Evolutionary conservation across 2,329 filamentous ascomycete genomes (phyloP), one percentile per base, ranked within the genome.

Genomic region (Byssochlamys sp.): DNA sequence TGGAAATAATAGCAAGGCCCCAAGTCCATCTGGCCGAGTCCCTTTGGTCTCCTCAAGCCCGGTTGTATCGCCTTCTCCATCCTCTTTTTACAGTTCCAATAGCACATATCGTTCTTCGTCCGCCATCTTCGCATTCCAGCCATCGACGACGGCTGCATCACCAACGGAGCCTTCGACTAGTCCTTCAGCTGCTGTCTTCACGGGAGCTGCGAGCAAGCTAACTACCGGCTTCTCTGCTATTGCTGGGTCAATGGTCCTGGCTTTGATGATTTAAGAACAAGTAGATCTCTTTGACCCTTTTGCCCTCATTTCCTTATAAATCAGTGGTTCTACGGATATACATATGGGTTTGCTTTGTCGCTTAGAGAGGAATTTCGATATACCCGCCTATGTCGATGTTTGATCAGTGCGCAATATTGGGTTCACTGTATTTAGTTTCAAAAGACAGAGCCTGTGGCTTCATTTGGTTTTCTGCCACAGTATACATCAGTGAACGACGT

Each of bases 161-260:
- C 49, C 52, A 26, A 14, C 9, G 11, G 10, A 25, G 25, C 6
- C 25, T 29, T 28, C 27, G 11, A 3, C 14, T 26, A 31, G 19
- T 27, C 14, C 52, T 29, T 28, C 52, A 7, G 52, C 29, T 11
- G 27, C 52, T 14, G 26, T 51, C 14, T 60, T 57, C 33, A 60
- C 59, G 5, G 52, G 52, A 45, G 57, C 57, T 19, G 59, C 57
- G 19, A 50, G 24, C 49, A 57, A 39, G 25, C 49, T 24, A 11
- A 45, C 49, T 7, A 24, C 26, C 2, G 25, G 55, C 24, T 35
- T 59, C 25, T 25, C 52, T 54, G 55, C 24, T 3, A 29, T 39
- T 1, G 29, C 51, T 26, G 56, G 49, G 7, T 31, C 19, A 12
- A 12, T 56, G 27, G 49, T 51, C 28, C 52, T 53, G 27, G 52